Evolutionary conservation across 1,139 yeast species (phyloP).

Genomic region (Taiozyma sp.): DNA sequence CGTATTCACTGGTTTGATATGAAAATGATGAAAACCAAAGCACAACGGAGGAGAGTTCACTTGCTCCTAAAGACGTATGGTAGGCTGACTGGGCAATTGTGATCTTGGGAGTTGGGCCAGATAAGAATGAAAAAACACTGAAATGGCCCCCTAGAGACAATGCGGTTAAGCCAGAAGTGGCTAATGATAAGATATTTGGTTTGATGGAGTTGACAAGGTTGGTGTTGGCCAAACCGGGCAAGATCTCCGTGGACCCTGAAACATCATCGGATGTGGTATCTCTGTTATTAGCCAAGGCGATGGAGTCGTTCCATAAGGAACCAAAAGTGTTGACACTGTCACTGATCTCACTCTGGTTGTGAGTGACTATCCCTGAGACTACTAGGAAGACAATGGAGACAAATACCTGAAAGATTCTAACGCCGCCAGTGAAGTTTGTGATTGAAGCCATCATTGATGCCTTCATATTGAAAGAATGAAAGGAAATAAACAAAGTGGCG

Average conservation of each 20-base stretch:
- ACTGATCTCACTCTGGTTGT: not conserved
- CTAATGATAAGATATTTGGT: slow-evolving; percentile 5
- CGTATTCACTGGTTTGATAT: slow-evolving; percentile 10
- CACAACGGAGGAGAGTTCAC: slow-evolving; percentile 5
- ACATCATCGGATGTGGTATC: not conserved
- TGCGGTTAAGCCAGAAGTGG: slow-evolving; percentile 2
- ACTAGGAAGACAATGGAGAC: not conserved
- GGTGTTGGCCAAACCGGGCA: not conserved
- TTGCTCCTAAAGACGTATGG: slow-evolving; percentile 1
- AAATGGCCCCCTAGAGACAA: not conserved
- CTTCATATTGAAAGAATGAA: not conserved
- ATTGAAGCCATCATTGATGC: not conserved
- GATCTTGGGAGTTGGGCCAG: slow-evolving; percentile 1
- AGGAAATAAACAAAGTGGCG: not conserved
- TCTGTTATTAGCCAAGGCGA: not conserved
- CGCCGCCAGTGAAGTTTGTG: not conserved
- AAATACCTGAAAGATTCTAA: not conserved
- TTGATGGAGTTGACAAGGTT: not conserved
- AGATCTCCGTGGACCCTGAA: not conserved
- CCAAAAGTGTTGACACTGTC: not conserved
- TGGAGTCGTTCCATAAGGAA: not conserved
- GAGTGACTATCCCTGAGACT: not conserved
- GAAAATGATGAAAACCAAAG: slow-evolving; percentile 10
- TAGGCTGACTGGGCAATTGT: not conserved
- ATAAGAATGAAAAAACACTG: slow-evolving; percentile 1